These are phyloP conservation scores for Adansonia digitata DNA, from an alignment of 345 rosid species.

Conservation along the genomic window DNA sequence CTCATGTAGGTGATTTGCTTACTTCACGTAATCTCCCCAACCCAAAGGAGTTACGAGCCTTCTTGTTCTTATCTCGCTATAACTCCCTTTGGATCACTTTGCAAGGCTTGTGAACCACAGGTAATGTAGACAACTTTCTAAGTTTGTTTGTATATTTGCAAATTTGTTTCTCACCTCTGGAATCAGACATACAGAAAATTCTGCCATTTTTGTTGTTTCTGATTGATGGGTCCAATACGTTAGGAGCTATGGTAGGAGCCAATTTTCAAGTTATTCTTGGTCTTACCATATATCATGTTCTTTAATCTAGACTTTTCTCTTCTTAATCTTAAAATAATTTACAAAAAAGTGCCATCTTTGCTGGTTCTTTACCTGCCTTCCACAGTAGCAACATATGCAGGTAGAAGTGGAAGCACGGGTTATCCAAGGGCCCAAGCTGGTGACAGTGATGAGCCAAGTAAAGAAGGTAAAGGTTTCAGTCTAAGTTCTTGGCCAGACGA, in stretches of 20 bases:
- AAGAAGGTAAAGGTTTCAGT: conserved; percentile 85
- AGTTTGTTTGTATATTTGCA: neutral
- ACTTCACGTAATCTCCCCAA: conserved; percentile 54
- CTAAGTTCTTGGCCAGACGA: conserved; percentile 85
- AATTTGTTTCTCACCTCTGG: neutral
- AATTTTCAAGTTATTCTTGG: neutral
- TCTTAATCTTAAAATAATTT: neutral
- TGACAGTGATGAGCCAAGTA: conserved; percentile 84
- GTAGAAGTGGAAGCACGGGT: conserved; percentile 89
- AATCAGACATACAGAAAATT: neutral
- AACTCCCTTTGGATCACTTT: conserved; percentile 79
- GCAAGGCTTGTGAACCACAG: conserved; percentile 91
- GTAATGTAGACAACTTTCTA: conserved; percentile 23
- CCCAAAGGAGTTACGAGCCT: conserved; percentile 21
- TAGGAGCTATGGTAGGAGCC: neutral
- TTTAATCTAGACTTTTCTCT: neutral
- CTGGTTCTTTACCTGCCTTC: neutral
- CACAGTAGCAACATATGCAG: conserved; percentile 26
- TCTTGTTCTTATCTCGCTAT: conserved; percentile 45
- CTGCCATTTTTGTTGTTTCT: neutral
- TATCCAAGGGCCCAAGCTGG: conserved; percentile 81
- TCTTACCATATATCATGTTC: neutral
- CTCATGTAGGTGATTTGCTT: conserved; percentile 72
- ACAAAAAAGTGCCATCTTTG: neutral
- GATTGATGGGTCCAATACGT: neutral